Evolutionary conservation across 495 filamentous ascomycete species (phyloP), one percentile per base, ranked within the genome.

Genomic region (Daldinia grandis): DNA sequence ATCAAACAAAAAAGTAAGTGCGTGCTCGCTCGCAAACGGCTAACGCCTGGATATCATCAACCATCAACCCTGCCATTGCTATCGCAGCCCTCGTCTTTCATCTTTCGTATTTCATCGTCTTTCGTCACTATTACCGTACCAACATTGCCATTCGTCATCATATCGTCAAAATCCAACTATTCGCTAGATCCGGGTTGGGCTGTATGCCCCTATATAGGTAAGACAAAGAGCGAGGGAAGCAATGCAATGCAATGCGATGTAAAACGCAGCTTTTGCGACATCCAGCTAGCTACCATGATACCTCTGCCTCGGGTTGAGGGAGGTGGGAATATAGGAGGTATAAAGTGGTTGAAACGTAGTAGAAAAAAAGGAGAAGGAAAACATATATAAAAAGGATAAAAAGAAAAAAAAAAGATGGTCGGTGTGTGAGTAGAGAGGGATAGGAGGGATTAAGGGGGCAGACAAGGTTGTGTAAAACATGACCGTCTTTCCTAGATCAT

Each of bases 401-500:
- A 47, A 42, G 31, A 50, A 37, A 44, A 27, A 47, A 49, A 47
- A 47, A 47, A 47, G 42, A 47, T 47, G 19, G 42, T 47, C 3
- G n/a, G 9, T 47, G 19, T 25, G 28, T 15, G 28, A 25, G 14
- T 19, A 24, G 28, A 12, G 14, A 8, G 27, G 17, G 12, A 19
- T 1, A 19, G 17, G 8, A 4, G 42, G 3, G 0, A 40, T n/a
- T n/a, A n/a, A n/a, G n/a, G n/a, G n/a, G 37, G 14, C 14, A 17
- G 38, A 3, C 4, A 40, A 31, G 35, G 35, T 37, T 6, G 9
- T 19, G 7, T 47, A 47, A 47, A 21, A 24, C 21, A 47, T 9
- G 42, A 5, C 42, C 4, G 40, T 44, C 40, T 21, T 12, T 4
- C 53, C 21, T 85, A 94, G 72, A 96, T 87, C 80, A 88, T 88